Conservation (phyloP, 306 rosid genomes). For the Morella rubra region DNA sequence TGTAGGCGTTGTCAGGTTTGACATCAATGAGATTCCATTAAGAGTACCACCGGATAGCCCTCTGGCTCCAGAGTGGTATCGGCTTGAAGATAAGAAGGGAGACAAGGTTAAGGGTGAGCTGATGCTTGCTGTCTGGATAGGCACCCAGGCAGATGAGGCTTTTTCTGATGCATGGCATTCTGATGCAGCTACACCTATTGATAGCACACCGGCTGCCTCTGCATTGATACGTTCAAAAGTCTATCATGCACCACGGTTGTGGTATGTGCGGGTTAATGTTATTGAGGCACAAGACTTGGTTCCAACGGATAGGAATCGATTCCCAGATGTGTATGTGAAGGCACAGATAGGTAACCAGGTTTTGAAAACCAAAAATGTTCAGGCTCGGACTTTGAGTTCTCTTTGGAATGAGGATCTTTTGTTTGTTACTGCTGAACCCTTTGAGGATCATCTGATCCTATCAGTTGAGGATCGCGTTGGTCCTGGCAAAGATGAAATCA, state of each 20-base stretch:
- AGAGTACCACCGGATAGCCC: slow-evolving; percentile 92
- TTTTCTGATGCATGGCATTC: slow-evolving; percentile 94
- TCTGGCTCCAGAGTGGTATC: slow-evolving; percentile 87
- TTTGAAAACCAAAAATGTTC: slow-evolving; percentile 42
- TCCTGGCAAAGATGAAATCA: slow-evolving; percentile 47
- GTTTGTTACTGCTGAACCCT: slow-evolving; percentile 52
- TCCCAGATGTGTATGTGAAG: slow-evolving; percentile 45
- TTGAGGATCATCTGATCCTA: slow-evolving; percentile 47
- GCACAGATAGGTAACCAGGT: slow-evolving; percentile 51
- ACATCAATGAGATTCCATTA: slow-evolving; percentile 72
- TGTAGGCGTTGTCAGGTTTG: slow-evolving; percentile 77
- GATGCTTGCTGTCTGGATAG: slow-evolving; percentile 95
- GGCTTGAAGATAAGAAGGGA: slow-evolving; percentile 69
- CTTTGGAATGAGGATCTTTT: slow-evolving; percentile 50
- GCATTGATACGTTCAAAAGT: slow-evolving; percentile 56
- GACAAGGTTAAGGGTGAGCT: slow-evolving; percentile 79
- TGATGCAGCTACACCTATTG: slow-evolving; percentile 61
- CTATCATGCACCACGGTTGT: slow-evolving; percentile 66
- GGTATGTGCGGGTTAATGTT: slow-evolving; percentile 71
- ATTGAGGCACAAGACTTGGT: slow-evolving; percentile 51
- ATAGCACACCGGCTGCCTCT: slow-evolving; percentile 45
- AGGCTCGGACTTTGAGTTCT: slow-evolving; percentile 40
- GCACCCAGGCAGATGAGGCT: slow-evolving; percentile 90
- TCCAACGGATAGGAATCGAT: slow-evolving; percentile 41
- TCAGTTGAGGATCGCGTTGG: slow-evolving; percentile 48